phyloP scores from a whole-genome alignment of 2,329 filamentous ascomycete species.

The Paraphoma chrysanthemicola region DNA sequence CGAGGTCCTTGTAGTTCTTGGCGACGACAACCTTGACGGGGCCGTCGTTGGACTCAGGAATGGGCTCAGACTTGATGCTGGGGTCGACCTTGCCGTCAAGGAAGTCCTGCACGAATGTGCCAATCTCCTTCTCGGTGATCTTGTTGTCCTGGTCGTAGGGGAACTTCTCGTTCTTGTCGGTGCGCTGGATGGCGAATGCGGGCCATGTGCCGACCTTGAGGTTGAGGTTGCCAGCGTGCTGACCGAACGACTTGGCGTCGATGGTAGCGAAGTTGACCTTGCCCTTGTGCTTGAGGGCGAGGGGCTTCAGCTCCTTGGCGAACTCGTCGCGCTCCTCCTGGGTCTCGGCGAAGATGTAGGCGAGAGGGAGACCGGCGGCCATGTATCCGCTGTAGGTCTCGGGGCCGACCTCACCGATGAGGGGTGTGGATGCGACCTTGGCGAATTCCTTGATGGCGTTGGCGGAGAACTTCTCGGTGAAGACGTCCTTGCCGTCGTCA shows the following conservation, averaged over 20 bases:
- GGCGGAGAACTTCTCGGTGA: constrained; percentile 79
- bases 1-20: constrained; percentile 89
- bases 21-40: constrained; percentile 88
- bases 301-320: constrained; percentile 76
- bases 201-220: constrained; percentile 95
- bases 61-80: constrained; percentile 97
- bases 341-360: constrained; percentile 97
- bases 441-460: constrained; percentile 83
- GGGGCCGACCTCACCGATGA: constrained; percentile 94
- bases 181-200: constrained; percentile 96
- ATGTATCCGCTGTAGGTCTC: constrained; percentile 98
- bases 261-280: constrained; percentile 98
- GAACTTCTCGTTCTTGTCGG: constrained; percentile 94
- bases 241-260: constrained; percentile 91
- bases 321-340: constrained; percentile 85
- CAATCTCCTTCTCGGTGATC: constrained; percentile 76
- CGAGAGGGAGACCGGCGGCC: constrained; percentile 86
- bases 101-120: constrained; percentile 85
- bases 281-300: constrained; percentile 92
- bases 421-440: constrained; percentile 82
- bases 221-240: constrained; percentile 96
- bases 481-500: constrained; percentile 92
- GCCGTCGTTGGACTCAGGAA: constrained; percentile 92
- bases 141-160: constrained; percentile 86
- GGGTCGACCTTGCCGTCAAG: constrained; percentile 86